Base-by-base conservation (phyloP, 306 rosid genomes). In the Neltuma alba region DNA sequence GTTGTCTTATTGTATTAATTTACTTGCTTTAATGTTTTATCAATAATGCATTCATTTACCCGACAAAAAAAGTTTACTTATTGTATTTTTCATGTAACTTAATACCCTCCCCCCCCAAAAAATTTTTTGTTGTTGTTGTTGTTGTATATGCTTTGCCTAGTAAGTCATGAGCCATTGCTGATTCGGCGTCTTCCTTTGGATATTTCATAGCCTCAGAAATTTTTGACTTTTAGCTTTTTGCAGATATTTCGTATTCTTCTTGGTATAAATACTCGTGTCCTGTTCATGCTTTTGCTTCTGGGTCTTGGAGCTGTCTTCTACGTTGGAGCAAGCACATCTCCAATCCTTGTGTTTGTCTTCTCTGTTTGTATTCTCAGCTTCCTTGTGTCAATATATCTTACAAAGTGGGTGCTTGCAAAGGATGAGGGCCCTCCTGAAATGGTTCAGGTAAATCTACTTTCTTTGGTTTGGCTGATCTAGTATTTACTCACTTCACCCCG, bases 381-480 rank as follows among this genome's bases (percentile, higher is more conserved):
- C 89, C 87, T 92, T 79, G 85, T 91, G 67, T 74, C 99, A 0
- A 69, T 92, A 70, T 87, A 92, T 83, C 96, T 92, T 74, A 82
- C 88, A 23, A 95, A 90, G 86, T 95, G 99, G 99, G 99, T 95
- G 65, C 99, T 95, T 11, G 87, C 98, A 1, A 95, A 95, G 83
- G 99, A 95, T 77, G 99, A 95, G 91, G 99, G 99, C 30, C 98
- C 99, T 57, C 96, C 89, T 31, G 99, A 95, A 89, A 95, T 95
- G 99, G 94, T 80, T 86, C 88, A 95, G 99, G 99, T 95, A 89
- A 74, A 78, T 80, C 79, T 79, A 57, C 72, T 82, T 75, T 48
- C 70, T 78, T 23, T 78, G 18, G 48, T 85, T 79, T 76, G 55
- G 55, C 75, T 71, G 48, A 20, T 78, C 36, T 11, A 9, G 28